These are phyloP conservation scores for Paraconiothyrium sp. DNA, from an alignment of 2,329 filamentous ascomycete genomes.

Conservation along the genomic window DNA sequence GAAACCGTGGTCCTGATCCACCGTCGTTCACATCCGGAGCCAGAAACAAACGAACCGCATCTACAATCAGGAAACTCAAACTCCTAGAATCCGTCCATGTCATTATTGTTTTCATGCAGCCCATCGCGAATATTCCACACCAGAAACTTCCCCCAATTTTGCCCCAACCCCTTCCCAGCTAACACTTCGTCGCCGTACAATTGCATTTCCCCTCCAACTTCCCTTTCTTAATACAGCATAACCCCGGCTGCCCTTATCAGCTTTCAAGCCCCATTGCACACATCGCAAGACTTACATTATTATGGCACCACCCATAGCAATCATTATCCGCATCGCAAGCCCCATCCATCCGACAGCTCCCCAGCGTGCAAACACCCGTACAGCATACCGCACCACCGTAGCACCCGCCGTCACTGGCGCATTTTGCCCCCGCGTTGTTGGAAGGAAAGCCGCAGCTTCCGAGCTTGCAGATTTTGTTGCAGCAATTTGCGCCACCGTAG, in stretches of 20 bases:
- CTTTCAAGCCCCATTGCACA: not conserved
- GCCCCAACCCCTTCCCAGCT: too few relatives aligned
- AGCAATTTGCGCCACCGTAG: constrained; percentile 15
- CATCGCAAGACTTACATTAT: constrained; percentile 3
- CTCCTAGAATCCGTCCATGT: too few relatives aligned
- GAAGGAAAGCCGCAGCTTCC: not conserved
- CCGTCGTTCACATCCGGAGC: too few relatives aligned
- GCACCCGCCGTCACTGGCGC: not conserved
- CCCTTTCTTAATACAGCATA: not conserved
- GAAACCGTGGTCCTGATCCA: too few relatives aligned
- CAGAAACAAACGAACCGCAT: too few relatives aligned
- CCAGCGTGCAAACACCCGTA: constrained; percentile 1
- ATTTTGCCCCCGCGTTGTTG: constrained; percentile 6
- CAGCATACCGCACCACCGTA: constrained; percentile 2
- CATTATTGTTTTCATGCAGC: too few relatives aligned
- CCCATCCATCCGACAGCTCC: constrained; percentile 18
- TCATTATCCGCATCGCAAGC: constrained; percentile 18
- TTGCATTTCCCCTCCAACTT: not conserved
- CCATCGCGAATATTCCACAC: too few relatives aligned
- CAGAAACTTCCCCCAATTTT: too few relatives aligned
- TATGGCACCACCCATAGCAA: constrained; percentile 21
- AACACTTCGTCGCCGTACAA: constrained; percentile 3
- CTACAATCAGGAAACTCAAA: too few relatives aligned
- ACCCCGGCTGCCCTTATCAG: not conserved
- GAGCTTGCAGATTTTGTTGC: constrained; percentile 13